Base-by-base conservation (phyloP, 2,329 filamentous ascomycete genomes). In the Trichophyton mentagrophytes region DNA sequence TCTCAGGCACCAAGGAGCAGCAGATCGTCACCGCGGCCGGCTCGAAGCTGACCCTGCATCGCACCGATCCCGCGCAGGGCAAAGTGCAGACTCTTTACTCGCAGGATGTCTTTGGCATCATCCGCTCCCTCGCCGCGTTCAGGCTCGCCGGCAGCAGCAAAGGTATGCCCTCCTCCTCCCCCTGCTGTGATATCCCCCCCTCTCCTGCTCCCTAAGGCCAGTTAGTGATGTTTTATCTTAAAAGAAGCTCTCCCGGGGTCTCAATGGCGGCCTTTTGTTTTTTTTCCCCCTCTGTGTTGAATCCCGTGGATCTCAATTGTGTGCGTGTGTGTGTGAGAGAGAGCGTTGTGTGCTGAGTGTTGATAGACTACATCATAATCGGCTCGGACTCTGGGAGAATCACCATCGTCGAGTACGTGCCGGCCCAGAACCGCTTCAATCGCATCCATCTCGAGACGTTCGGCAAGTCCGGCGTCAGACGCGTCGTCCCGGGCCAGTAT, bases 391-490 rank as follows among this genome's bases (percentile, higher is more conserved):
- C 93, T 30, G 93, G 93, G 65, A 88, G 93, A 57, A 92, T 99
- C 69, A 87, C 92, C 25, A 90, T 97, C 68, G 81, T 97, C 72
- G 92, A 96, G 76, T 99, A 96, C 73, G 77, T 92, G 40, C 86
- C 89, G 13, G 83, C 88, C 17, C 85, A 90, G 73, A 96, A 96
- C 72, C 85, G 85, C 57, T 96, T 99, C 75, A 86, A 86, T 68
- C 86, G 90, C 55, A 82, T 97, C 65, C 93, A 97, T 70, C 82
- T 96, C 61, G 95, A 99, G 78, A 99, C 95, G 0, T 99, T 95
- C 73, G 93, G 93, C 67, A 99, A 99, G 76, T 97, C 93, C 6
- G 95, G 93, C 42, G 84, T 97, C 59, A 86, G 95, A 61, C 86
- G 93, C 68, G 92, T 97, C 42, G 84, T 99, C 51, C 93, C 95